Evolutionary conservation across 139 green algal genomes (phyloP), one percentile per base, ranked within the genome.

Genomic region (Chlorella sorokiniana): DNA sequence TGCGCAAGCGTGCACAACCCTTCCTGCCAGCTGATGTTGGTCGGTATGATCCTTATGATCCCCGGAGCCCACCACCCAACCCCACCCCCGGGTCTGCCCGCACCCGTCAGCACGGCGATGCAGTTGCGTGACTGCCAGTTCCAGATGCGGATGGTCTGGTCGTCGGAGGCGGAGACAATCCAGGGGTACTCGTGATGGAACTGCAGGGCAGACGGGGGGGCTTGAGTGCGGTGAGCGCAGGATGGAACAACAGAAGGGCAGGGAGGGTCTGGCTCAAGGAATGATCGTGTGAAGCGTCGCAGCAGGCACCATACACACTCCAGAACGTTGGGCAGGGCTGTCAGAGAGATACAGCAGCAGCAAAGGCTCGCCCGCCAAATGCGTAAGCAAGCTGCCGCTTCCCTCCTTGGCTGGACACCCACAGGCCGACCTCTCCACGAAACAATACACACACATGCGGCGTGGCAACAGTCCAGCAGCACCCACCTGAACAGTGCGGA

Each of bases 91-190:
- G n/a, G 22, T 18, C 0, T 8, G 20, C 38, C 25, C 71, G 2
- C 73, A 79, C 73, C 79, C 16, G 97, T 99, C 54, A 99, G 92
- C 64, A 99, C 97, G 14, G 92, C 92, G 81, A 99, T 96, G 89
- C 96, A 99, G 16, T 89, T 96, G 27, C 97, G 88, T 0, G 86
- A 95, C 91, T 99, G 96, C 97, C 97, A 99, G 90, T 99, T 99
- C 97, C 97, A 99, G 37, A 99, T 95, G 33, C 97, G 90, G 80
- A 99, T 98, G n/a, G 97, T 99, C 90, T 98, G 95, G 81, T 99
- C 97, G 78, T 99, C 97, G 1, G 82, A 94, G 23, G 96, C 96
- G n/a, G 81, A 93, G 48, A 99, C 95, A 54, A 99, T 96, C 97
- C 97, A 99, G 29, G 97, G 97, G 87, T 97, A 95, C 87, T 99